Conservation (phyloP, 2,329 filamentous ascomycete species). For the Paecilomyces dactylethromorphus region DNA sequence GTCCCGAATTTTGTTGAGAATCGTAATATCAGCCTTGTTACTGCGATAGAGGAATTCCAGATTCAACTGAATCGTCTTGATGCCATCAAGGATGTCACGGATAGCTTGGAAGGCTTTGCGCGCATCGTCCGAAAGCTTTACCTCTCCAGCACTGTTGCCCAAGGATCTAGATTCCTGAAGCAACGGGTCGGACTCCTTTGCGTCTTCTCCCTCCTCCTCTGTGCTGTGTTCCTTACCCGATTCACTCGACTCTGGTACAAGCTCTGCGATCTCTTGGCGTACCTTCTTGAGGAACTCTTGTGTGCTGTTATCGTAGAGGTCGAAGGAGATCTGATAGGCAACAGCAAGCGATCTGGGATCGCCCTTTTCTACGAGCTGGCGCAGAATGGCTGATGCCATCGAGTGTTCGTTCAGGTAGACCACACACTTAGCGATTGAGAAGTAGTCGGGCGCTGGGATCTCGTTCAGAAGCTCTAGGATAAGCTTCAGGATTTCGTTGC, state of each 20-base stretch:
- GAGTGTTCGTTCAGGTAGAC: constrained; percentile 91
- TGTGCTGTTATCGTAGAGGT: constrained; percentile 96
- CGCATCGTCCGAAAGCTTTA: constrained; percentile 41
- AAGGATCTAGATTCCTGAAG: constrained; percentile 46
- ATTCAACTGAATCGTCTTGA: constrained; percentile 89
- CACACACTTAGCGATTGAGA: constrained; percentile 95
- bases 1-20: constrained; percentile 93
- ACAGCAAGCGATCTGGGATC: constrained; percentile 73
- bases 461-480: constrained; percentile 95
- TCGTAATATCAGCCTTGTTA: constrained; percentile 84
- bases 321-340: constrained; percentile 96
- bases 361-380: constrained; percentile 70
- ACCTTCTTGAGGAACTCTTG: constrained; percentile 94
- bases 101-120: constrained; percentile 52
- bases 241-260: constrained; percentile 36
- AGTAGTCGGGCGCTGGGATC: constrained; percentile 89
- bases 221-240: constrained; percentile 28
- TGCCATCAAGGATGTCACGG: constrained; percentile 67
- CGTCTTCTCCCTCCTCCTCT: constrained; percentile 43
- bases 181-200: constrained; percentile 53
- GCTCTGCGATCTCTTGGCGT: constrained; percentile 66
- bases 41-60: constrained; percentile 95
- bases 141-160: constrained; percentile 35
- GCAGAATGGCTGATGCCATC: constrained; percentile 80
- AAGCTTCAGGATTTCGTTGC: constrained; percentile 76